A percentile compares a stretch with the other conserved stretches of the same genome.
These are phyloP conservation scores for Lichtheimia ornata DNA, from an alignment of 371 early-diverging fungal species.

Conservation along the genomic window DNA sequence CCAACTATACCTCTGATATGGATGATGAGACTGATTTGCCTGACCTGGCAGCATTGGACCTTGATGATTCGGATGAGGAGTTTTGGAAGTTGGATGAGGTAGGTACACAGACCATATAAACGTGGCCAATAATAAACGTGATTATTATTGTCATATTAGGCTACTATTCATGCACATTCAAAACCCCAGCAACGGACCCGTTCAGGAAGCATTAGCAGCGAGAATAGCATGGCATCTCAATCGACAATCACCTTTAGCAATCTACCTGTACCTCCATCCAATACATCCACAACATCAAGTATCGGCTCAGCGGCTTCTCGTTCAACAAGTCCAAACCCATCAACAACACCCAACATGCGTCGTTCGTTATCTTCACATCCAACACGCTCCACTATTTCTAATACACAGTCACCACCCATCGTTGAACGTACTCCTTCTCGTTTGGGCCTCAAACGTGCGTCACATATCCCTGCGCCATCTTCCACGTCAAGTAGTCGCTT, in stretches of 20 bases:
- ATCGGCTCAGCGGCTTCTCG: constrained; percentile 7
- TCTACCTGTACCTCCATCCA: constrained; percentile 22
- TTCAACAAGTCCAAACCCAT: background rate
- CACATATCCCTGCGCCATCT: constrained; percentile 50
- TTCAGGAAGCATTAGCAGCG: constrained; percentile 49
- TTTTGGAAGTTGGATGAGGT: constrained; percentile 50
- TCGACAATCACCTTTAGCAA: constrained; percentile 31
- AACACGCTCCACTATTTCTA: constrained; percentile 30
- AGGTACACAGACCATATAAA: constrained; percentile 1
- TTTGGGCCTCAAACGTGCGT: constrained; percentile 36
- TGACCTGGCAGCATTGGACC: constrained; percentile 36
- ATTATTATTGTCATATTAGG: background rate
- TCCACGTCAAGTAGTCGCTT: background rate
- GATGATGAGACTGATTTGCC: constrained; percentile 45
- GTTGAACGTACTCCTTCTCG: constrained; percentile 5
- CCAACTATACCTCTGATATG: constrained; percentile 40
- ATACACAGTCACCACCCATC: constrained; percentile 19
- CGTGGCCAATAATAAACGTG: background rate
- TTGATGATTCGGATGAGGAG: constrained; percentile 49
- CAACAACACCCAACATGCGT: constrained; percentile 9
- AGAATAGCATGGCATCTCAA: constrained; percentile 45
- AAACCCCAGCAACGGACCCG: constrained; percentile 10
- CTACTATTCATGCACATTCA: too few species aligned
- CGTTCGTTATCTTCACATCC: constrained; percentile 33
- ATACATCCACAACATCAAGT: constrained; percentile 34